Conservation (phyloP, 768 basidiomycete genomes). For the Amanita molliuscula region DNA sequence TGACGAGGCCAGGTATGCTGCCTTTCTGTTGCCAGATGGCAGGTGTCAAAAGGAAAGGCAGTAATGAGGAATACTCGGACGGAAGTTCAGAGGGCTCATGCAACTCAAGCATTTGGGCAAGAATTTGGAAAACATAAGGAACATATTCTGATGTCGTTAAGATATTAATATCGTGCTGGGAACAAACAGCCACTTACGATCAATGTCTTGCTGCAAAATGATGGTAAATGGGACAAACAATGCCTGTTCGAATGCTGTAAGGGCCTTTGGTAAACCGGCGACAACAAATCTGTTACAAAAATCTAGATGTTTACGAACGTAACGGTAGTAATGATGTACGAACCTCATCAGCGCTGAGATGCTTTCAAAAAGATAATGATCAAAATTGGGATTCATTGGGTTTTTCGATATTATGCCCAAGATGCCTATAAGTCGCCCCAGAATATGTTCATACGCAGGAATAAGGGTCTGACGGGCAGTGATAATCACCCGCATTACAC, state of each 20-base stretch:
- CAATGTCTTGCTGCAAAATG: slow-evolving; percentile 87
- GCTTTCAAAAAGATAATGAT: slow-evolving; percentile 95
- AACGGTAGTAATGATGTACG: slow-evolving; percentile 1
- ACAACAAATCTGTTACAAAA: slow-evolving; percentile 59
- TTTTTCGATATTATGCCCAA: slow-evolving; percentile 87
- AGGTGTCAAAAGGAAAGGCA: slow-evolving; percentile 79
- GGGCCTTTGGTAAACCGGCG: slow-evolving; percentile 51
- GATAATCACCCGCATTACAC: slow-evolving; percentile 87
- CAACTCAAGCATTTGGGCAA: slow-evolving; percentile 89
- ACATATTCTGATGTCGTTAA: slow-evolving; percentile 64
- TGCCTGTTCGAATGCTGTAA: slow-evolving; percentile 67
- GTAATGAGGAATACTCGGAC: slow-evolving; percentile 62
- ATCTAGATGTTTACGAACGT: background rate
- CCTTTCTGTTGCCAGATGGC: slow-evolving; percentile 90
- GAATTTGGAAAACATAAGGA: slow-evolving; percentile 94
- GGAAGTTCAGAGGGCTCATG: slow-evolving; percentile 55
- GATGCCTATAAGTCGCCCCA: slow-evolving; percentile 72
- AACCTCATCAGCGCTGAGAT: slow-evolving; percentile 89
- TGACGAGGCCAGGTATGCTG: slow-evolving; percentile 87
- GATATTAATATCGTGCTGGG: background rate
- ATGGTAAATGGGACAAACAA: slow-evolving; percentile 82
- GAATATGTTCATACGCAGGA: slow-evolving; percentile 51
- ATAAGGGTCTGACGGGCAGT: slow-evolving; percentile 76
- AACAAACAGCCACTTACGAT: slow-evolving; percentile 45
- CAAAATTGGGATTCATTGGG: slow-evolving; percentile 95